Conservation (phyloP, 2,329 filamentous ascomycete species). For the Aspergillus viridinutans region DNA sequence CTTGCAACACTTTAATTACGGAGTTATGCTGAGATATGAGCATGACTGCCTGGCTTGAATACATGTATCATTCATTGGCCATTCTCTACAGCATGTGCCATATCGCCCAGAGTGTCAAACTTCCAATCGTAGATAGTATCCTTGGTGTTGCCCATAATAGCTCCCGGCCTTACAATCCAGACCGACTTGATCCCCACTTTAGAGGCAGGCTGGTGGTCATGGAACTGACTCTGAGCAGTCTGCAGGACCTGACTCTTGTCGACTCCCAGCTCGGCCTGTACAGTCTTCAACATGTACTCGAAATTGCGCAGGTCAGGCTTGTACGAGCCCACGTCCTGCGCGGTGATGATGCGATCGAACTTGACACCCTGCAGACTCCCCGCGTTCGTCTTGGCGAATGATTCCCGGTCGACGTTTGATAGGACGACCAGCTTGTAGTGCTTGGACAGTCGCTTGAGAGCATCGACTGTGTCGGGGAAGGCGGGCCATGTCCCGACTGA, state of each 20-base stretch:
- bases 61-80: not conserved
- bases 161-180: constrained; percentile 56
- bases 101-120: constrained; percentile 56
- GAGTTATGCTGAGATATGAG: too few species aligned
- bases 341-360: constrained; percentile 65
- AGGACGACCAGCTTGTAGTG: constrained; percentile 55
- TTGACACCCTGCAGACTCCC: constrained; percentile 48
- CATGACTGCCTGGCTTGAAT: too few species aligned
- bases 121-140: constrained; percentile 51
- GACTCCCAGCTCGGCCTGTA: constrained; percentile 53
- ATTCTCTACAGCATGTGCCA: constrained; percentile 49
- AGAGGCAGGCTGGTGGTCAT: constrained; percentile 65
- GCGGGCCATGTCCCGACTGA: constrained; percentile 51
- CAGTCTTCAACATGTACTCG: constrained; percentile 56
- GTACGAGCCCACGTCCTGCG: constrained; percentile 67
- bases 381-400: constrained; percentile 46
- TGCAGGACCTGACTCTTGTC: constrained; percentile 58
- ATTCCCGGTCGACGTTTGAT: constrained; percentile 54
- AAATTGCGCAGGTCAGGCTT: constrained; percentile 66
- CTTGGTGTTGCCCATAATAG: constrained; percentile 36
- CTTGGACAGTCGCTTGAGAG: constrained; percentile 46
- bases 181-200: constrained; percentile 56
- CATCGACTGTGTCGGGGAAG: constrained; percentile 55
- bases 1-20: too few species aligned
- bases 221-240: constrained; percentile 63